Evolutionary conservation across 2,329 filamentous ascomycete genomes (phyloP).

Genomic region (Polychaeton citri): DNA sequence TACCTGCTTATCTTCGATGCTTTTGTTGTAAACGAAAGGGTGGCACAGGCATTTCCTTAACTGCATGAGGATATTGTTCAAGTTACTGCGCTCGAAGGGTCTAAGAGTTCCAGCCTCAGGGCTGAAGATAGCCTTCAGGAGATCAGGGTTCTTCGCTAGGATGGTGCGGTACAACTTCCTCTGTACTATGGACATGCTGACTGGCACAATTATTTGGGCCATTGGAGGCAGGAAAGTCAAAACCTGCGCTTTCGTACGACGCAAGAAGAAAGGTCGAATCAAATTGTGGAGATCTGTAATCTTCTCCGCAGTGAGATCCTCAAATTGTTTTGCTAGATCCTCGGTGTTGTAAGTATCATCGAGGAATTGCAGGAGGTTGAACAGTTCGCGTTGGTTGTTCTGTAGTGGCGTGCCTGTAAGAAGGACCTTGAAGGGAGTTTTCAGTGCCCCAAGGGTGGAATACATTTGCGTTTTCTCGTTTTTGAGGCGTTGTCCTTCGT

Average conservation of each 20-base stretch:
- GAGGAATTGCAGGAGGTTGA: slow-evolving; percentile 92
- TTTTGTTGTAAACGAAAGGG: slow-evolving; percentile 83
- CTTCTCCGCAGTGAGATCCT: slow-evolving; percentile 69
- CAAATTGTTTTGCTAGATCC: slow-evolving; percentile 60
- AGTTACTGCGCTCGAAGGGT: slow-evolving; percentile 57
- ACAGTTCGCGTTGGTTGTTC: slow-evolving; percentile 88
- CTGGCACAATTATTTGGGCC: slow-evolving; percentile 85
- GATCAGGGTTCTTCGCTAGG: slow-evolving; percentile 73
- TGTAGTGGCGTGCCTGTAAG: slow-evolving; percentile 84
- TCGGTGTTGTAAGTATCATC: slow-evolving; percentile 60
- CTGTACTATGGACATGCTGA: slow-evolving; percentile 90
- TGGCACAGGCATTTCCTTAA: slow-evolving; percentile 89
- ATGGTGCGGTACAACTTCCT: slow-evolving; percentile 93
- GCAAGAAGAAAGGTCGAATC: slow-evolving; percentile 59
- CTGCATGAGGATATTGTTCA: slow-evolving; percentile 94
- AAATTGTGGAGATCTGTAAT: slow-evolving; percentile 67
- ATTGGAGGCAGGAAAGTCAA: slow-evolving; percentile 85
- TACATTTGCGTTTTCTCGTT: slow-evolving; percentile 83
- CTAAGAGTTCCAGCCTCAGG: slow-evolving; percentile 41
- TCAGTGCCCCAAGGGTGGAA: slow-evolving; percentile 55
- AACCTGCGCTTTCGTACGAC: slow-evolving; percentile 80
- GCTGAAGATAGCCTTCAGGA: slow-evolving; percentile 78
- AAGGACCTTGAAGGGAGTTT: slow-evolving; percentile 69
- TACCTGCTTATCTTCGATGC: slow-evolving; percentile 70
- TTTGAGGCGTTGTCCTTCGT: slow-evolving; percentile 91